phyloP scores from a whole-genome alignment of 2,329 filamentous ascomycete genomes.

The Thielaviopsis ethacetica region DNA sequence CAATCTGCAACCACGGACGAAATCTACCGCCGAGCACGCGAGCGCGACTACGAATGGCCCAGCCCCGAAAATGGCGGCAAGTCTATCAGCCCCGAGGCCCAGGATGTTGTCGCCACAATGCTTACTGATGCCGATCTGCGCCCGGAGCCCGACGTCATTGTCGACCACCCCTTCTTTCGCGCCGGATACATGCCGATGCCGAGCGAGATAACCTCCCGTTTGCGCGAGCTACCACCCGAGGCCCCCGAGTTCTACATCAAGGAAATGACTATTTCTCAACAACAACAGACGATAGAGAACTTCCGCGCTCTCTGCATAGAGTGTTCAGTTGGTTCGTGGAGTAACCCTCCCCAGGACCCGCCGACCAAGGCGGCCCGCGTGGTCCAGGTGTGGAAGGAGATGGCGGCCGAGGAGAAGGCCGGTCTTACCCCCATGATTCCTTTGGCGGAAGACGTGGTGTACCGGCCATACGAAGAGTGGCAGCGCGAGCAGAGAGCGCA shows the following conservation, averaged over 20 bases:
- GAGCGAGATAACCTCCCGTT: conserved; percentile 39
- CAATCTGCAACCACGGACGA: conserved; percentile 81
- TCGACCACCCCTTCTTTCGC: conserved; percentile 66
- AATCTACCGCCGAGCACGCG: conserved; percentile 56
- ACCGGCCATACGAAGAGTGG: conserved; percentile 47
- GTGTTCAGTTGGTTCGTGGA: conserved; percentile 34
- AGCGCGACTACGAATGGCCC: conserved; percentile 69
- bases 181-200: conserved; percentile 54
- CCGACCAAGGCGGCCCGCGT: conserved; percentile 32
- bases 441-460: conserved; percentile 43
- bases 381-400: conserved; percentile 45
- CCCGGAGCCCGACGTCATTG: conserved; percentile 61
- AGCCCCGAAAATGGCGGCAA: conserved; percentile 46
- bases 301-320: conserved; percentile 40
- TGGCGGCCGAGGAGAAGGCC: conserved; percentile 51
- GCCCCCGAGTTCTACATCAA: conserved; percentile 39
- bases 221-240: conserved; percentile 40
- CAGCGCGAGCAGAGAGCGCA: conserved; percentile 30
- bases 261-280: conserved; percentile 28
- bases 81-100: conserved; percentile 53
- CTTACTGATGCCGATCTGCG: conserved; percentile 59
- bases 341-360: not conserved
- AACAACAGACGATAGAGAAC: conserved; percentile 32
- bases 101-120: conserved; percentile 62
- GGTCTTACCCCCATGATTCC: conserved; percentile 48